These are phyloP conservation scores for Colletotrichum horii DNA, from an alignment of 2,329 filamentous ascomycete genomes.

Conservation along the genomic window DNA sequence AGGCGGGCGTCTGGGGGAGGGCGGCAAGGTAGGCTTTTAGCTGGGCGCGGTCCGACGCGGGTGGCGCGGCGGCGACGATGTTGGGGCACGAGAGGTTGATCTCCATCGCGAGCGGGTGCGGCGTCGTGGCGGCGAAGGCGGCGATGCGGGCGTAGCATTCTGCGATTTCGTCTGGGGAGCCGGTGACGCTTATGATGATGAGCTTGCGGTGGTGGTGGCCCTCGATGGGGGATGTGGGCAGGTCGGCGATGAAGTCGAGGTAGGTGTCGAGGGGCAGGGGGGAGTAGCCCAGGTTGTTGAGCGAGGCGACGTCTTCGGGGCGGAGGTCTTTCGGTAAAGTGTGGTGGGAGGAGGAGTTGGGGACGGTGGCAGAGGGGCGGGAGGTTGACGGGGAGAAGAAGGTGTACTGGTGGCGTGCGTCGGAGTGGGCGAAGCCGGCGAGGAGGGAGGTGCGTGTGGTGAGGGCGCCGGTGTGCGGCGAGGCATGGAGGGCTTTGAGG, in stretches of 20 bases:
- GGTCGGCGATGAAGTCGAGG: conserved; percentile 57
- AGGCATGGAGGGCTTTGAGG: conserved; percentile 64
- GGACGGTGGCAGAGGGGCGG: conserved; percentile 23
- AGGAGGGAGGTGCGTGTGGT: conserved; percentile 75
- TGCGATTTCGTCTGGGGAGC: conserved; percentile 60
- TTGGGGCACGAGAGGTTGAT: conserved; percentile 83
- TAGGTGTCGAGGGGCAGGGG: conserved; percentile 66
- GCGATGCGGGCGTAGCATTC: conserved; percentile 59
- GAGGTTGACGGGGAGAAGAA: conserved; percentile 61
- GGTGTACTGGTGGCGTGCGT: conserved; percentile 64
- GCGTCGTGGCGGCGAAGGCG: conserved; percentile 37
- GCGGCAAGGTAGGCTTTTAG: conserved; percentile 60
- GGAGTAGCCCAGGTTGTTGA: conserved; percentile 80
- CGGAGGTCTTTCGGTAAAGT: conserved; percentile 6
- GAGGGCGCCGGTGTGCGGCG: conserved; percentile 71
- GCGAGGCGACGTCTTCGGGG: conserved; percentile 42
- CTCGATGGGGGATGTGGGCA: conserved; percentile 34
- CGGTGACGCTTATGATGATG: conserved; percentile 75
- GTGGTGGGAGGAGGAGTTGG: conserved; percentile 26
- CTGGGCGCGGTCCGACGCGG: conserved; percentile 65
- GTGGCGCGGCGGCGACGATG: conserved; percentile 70
- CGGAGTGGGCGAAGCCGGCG: conserved; percentile 67
- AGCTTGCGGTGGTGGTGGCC: conserved; percentile 49
- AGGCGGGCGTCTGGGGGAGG: conserved; percentile 40
- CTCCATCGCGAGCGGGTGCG: conserved; percentile 69